Conservation (phyloP, 495 filamentous ascomycete species). For the Neurospora tetrasperma region DNA sequence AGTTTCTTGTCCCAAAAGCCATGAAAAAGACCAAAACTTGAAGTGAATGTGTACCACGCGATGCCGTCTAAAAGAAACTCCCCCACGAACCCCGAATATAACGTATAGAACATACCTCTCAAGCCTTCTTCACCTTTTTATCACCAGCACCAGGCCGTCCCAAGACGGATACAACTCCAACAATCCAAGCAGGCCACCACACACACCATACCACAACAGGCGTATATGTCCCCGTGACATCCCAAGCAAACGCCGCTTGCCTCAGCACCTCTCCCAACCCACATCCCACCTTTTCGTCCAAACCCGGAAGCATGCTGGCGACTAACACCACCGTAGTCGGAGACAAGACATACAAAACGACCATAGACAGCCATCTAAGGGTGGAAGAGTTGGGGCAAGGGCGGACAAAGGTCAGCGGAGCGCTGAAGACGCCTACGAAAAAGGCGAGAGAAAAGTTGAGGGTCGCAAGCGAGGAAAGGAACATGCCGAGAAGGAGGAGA, state of each 20-base stretch:
- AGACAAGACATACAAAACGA: slow-evolving; percentile 47
- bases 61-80: neutral
- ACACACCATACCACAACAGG: slow-evolving; percentile 89
- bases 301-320: slow-evolving; percentile 40
- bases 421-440: slow-evolving; percentile 66
- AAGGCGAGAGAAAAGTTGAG: slow-evolving; percentile 93
- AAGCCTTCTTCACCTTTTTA: slow-evolving; percentile 25
- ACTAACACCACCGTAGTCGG: slow-evolving; percentile 54
- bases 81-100: neutral
- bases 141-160: slow-evolving; percentile 14
- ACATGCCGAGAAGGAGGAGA: slow-evolving; percentile 79
- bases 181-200: slow-evolving; percentile 96
- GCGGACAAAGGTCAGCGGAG: slow-evolving; percentile 63
- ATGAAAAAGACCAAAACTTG: neutral
- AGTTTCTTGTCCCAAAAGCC: neutral
- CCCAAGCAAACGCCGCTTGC: slow-evolving; percentile 81
- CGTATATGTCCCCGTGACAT: slow-evolving; percentile 85
- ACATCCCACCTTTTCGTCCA: slow-evolving; percentile 10
- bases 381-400: slow-evolving; percentile 31
- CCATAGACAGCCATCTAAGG: slow-evolving; percentile 14
- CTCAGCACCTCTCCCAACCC: slow-evolving; percentile 47
- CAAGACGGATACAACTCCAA: slow-evolving; percentile 38
- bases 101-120: neutral
- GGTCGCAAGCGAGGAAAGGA: slow-evolving; percentile 84
- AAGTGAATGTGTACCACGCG: neutral